These are phyloP conservation scores for Clonostachys sp. DNA, from an alignment of 2,329 filamentous ascomycete genomes.

Conservation along the genomic window DNA sequence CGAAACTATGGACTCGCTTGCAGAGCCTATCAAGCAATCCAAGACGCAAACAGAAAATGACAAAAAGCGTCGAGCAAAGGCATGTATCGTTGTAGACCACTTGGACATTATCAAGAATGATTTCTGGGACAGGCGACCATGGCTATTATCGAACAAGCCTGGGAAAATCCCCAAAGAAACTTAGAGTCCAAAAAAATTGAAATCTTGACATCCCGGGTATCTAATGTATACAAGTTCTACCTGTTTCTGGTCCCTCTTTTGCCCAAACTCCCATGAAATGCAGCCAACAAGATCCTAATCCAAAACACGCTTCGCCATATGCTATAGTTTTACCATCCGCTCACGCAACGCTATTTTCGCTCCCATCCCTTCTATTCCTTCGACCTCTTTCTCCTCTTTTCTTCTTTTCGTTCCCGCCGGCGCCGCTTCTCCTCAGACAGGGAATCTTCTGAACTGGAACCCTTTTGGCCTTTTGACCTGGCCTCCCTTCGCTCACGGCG, in stretches of 20 bases:
- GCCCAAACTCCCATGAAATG: conserved; percentile 14
- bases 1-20: conserved; percentile 39
- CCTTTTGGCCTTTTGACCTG: background rate
- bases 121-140: conserved; percentile 86
- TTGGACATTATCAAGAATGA: conserved; percentile 92
- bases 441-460: conserved; percentile 12
- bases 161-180: conserved; percentile 64
- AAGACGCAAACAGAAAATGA: conserved; percentile 83
- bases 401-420: conserved; percentile 35
- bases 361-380: conserved; percentile 24
- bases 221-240: conserved; percentile 1
- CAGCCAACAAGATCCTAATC: background rate
- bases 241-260: background rate
- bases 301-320: too few relatives aligned
- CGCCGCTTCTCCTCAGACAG: conserved; percentile 38
- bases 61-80: conserved; percentile 75
- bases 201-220: conserved; percentile 19
- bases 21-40: conserved; percentile 55
- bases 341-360: background rate
- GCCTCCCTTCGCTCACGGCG: conserved; percentile 11
- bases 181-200: conserved; percentile 13
- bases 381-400: conserved; percentile 19
- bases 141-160: conserved; percentile 73
- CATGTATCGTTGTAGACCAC: conserved; percentile 76
- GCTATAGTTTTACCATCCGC: background rate